Evolutionary conservation across 2,329 filamentous ascomycete species (phyloP).

Genomic region (Diplodia seriata): DNA sequence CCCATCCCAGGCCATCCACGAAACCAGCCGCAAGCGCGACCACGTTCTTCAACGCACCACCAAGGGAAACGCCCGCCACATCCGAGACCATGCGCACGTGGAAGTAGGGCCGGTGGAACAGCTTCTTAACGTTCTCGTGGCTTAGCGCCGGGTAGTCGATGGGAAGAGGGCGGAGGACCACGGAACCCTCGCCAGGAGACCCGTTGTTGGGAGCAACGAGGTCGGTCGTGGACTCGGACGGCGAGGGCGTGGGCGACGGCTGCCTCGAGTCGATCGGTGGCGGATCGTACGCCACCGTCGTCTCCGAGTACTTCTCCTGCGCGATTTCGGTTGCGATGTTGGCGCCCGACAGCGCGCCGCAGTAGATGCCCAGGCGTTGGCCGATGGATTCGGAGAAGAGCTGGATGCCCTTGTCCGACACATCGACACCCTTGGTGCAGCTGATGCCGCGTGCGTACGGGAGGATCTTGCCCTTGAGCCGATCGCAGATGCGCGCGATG

Average conservation of each 20-base stretch:
- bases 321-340: constrained; percentile 97
- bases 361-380: constrained; percentile 90
- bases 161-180: constrained; percentile 77
- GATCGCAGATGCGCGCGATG: constrained; percentile 83
- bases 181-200: constrained; percentile 62
- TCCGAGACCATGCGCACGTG: constrained; percentile 93
- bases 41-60: constrained; percentile 95
- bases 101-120: constrained; percentile 98
- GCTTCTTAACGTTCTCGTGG: constrained; percentile 78
- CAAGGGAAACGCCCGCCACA: constrained; percentile 94
- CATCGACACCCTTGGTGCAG: constrained; percentile 97
- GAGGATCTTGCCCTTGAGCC: constrained; percentile 85
- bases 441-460: constrained; percentile 93
- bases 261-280: constrained; percentile 84
- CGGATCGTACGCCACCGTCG: constrained; percentile 94
- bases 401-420: constrained; percentile 82
- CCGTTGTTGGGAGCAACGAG: constrained; percentile 57
- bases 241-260: constrained; percentile 64
- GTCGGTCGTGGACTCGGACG: constrained; percentile 57
- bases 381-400: constrained; percentile 97
- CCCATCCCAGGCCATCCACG: constrained; percentile 94
- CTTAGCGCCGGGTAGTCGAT: constrained; percentile 84
- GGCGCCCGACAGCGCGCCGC: constrained; percentile 90
- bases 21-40: constrained; percentile 94
- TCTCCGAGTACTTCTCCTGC: constrained; percentile 95